These are phyloP conservation scores for Chlamydomonas sp. DNA, from an alignment of 139 green algal genomes.

Conservation along the genomic window DNA sequence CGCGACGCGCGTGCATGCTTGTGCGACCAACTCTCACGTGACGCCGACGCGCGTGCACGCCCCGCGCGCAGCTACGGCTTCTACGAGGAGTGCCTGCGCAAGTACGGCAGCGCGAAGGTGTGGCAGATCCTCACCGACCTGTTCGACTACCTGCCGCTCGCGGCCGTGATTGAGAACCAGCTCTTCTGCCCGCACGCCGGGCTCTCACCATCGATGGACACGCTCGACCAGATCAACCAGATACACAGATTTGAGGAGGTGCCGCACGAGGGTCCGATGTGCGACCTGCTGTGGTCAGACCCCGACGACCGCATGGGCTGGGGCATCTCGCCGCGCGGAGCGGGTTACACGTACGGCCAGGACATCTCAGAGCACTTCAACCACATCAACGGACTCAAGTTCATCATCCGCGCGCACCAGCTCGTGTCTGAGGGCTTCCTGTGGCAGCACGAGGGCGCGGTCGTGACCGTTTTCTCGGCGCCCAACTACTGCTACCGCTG, in stretches of 20 bases:
- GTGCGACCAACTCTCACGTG: no score
- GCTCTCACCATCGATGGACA: conserved; percentile 92
- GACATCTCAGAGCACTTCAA: conserved; percentile 92
- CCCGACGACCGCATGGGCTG: conserved; percentile 95
- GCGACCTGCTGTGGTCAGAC: conserved; percentile 95
- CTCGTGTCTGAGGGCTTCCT: conserved; percentile 87
- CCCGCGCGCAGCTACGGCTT: conserved; percentile 91
- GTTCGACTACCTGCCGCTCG: conserved; percentile 92
- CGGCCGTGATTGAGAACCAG: conserved; percentile 84
- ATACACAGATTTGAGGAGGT: conserved; percentile 54
- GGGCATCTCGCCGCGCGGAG: conserved; percentile 80
- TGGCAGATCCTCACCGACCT: conserved; percentile 98
- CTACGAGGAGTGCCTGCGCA: conserved; percentile 99
- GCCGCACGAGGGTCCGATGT: conserved; percentile 90
- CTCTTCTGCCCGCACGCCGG: conserved; percentile 87
- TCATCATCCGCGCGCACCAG: conserved; percentile 96
- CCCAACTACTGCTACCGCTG: conserved; percentile 98
- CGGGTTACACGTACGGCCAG: conserved; percentile 78
- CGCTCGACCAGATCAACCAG: conserved; percentile 78
- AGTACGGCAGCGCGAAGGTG: conserved; percentile 97
- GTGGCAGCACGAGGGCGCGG: conserved; percentile 75
- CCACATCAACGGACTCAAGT: conserved; percentile 85
- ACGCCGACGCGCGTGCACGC: no score
- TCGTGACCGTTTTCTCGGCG: conserved; percentile 95
- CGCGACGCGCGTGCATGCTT: no score